Evolutionary conservation across 768 basidiomycete genomes (phyloP), one percentile per base, ranked within the genome.

Genomic region (Boletus subparvulus): DNA sequence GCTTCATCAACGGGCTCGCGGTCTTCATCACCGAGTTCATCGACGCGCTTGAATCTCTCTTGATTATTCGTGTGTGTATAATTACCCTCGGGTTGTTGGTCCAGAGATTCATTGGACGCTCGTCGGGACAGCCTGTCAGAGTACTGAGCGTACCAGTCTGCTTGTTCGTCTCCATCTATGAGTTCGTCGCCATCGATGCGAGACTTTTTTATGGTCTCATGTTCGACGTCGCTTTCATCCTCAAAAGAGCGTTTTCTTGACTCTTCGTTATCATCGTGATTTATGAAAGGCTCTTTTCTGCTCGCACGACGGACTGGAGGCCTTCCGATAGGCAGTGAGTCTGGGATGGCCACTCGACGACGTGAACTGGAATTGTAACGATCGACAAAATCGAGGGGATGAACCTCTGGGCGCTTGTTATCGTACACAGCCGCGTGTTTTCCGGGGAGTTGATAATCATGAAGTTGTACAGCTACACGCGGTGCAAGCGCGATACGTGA

Each of bases 1-100:
- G 63, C 68, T 55, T 72, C 67, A 61, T 68, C 68, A 57, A 72
- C 63, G 53, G 66, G 66, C 47, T 69, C 69, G 55, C 77, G 77
- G 56, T 78, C 78, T 48, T 81, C 75, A 67, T 85, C 82, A n/a
- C 80, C 77, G 21, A 80, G 78, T 33, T 83, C 76, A 47, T 56
- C 47, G 35, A 47, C 30, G 24, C 7, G 47, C n/a, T 47, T 45
- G 41, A 14, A 52, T 67, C 84, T 84, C 54, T 82, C 85, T 42
- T 77, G 75, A 11, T 72, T 69, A 33, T 73, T 69, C 32, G 69
- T 69, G 11, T 69, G 60, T 39, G 68, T 59, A 41, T 78, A 78
- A n/a, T 75, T 69, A 24, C 72, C 71, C 17, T 80, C 81, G 21
- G 78, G 77, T 26, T 67, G 71, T 42, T 74, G 73, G 30, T 74